Evolutionary conservation across 176 grass and related monocot genomes (phyloP), one percentile per base, ranked within the genome.

Genomic region (Leersia perrieri): DNA sequence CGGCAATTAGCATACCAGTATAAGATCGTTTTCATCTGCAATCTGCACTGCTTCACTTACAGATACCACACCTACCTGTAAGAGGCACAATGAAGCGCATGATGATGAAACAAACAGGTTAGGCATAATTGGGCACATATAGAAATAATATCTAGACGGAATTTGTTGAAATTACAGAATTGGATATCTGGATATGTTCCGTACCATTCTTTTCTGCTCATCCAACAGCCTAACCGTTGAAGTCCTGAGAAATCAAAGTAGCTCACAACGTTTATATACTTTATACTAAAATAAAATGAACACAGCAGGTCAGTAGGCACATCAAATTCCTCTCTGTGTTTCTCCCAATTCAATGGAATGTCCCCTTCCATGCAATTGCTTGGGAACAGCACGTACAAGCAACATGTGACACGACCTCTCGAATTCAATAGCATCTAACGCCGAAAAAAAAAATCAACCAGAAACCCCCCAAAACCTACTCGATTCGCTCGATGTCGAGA

Each of bases 171-270:
- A 31, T 60, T 6, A 61, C 11, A 76, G 51, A 70, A 58, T 11
- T 78, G 15, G 51, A 73, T 23, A 76, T 60, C 27, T 55, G 73
- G 26, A 55, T 91, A 58, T 58, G 53, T 58, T 3, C 7, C 53
- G 53, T 88, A 95, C 96, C 96, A 99, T 93, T 79, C 87, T 84
- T 86, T 95, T 91, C 45, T 95, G 78, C 42, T 87, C 88, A 79
- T 98, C 96, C 72, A 98, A 82, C 28, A 98, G 82, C 92, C 96
- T 95, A 63, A 98, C 90, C 14, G 92, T 93, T 0, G 92, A 84
- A 60, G 96, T 86, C 88, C 96, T 95, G 69, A 63, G 51, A 73
- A 71, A 74, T 20, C 44, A 68, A 91, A 70, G 29, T 7, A 11
- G 42, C 62, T 77, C 8, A 64, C 30, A 68, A 63, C 18, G 58